Evolutionary conservation across 345 rosid species (phyloP), one percentile per base, ranked within the genome.

Genomic region (Populus ilicifolia): DNA sequence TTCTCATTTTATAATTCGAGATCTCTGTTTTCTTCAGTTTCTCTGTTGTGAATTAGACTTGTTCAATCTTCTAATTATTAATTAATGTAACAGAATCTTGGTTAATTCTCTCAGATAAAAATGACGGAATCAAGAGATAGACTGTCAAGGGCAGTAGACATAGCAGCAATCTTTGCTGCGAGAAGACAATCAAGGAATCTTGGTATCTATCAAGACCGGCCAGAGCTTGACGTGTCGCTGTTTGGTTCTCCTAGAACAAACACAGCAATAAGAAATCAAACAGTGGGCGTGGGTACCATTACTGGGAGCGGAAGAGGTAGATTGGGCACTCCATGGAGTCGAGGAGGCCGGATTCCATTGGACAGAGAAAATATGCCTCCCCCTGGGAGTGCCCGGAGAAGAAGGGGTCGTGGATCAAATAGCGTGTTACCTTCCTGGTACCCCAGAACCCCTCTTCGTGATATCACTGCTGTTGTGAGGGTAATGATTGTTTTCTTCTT

Each of bases 121-220:
- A 91, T 92, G 97, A 77, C 88, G 39, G 92, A 90, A 79, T 76
- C 96, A 16, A 89, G 99, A 78, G 96, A 93, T 68, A 84, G 99
- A 70, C 59, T 91, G 36, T 65, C 71, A 25, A 85, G 91, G 77
- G 80, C 90, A 0, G 85, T 91, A 0, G 98, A 95, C 67, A 29
- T 89, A 30, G 87, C 88, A 0, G 80, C 77, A 1, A 63, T 84
- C 64, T 90, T 83, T 48, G 80, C 81, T 54, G 78, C 81, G 43
- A 87, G 78, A 5, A 69, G 94, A 75, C 87, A 90, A 0, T 67
- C 84, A 3, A 81, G 73, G 43, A 20, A 23, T 52, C 74, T 72
- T 0, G 89, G 89, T 29, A 62, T 87, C 14, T 75, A 83, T 9
- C 71, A 75, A 11, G 91, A 89, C 48, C 87, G 77, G 35, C 77